phyloP scores from a whole-genome alignment of 768 basidiomycete genomes.

The Boletus eberwhitei region DNA sequence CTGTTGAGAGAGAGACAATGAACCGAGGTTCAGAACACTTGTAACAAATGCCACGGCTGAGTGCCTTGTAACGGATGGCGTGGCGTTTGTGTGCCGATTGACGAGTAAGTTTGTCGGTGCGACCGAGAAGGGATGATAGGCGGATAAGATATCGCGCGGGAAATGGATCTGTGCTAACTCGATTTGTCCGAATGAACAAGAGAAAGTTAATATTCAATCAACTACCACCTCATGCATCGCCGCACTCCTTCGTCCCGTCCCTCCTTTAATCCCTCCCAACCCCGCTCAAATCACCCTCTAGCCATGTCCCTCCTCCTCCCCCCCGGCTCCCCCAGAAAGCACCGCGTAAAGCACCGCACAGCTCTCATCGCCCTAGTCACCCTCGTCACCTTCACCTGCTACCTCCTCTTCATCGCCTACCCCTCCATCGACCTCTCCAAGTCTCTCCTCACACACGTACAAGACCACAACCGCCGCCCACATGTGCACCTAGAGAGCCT shows the following conservation, averaged over 20 bases:
- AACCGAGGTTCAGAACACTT: too few relatives aligned
- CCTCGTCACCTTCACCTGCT: slow-evolving; percentile 50
- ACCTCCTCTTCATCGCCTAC: slow-evolving; percentile 51
- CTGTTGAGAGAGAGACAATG: too few relatives aligned
- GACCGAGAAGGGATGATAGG: too few relatives aligned
- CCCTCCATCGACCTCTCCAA: slow-evolving; percentile 40
- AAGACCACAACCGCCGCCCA: slow-evolving; percentile 3
- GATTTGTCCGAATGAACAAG: background rate
- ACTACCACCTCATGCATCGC: slow-evolving; percentile 20
- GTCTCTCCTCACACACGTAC: slow-evolving; percentile 27
- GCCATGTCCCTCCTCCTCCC: slow-evolving; percentile 34
- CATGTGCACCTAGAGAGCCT: slow-evolving; percentile 13
- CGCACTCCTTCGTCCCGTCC: slow-evolving; percentile 25
- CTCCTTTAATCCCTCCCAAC: slow-evolving; percentile 14
- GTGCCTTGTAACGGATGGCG: too few relatives aligned
- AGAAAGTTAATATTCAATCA: background rate
- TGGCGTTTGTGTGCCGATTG: too few relatives aligned
- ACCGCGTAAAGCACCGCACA: slow-evolving; percentile 49
- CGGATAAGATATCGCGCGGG: background rate
- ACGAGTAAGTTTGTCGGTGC: too few relatives aligned
- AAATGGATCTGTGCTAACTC: background rate
- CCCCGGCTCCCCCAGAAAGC: slow-evolving; percentile 18
- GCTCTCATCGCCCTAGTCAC: slow-evolving; percentile 52
- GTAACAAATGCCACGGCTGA: too few relatives aligned
- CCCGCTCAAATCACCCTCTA: too few relatives aligned